Evolutionary conservation across 345 rosid species (phyloP).

Genomic region (Brassica carinata): DNA sequence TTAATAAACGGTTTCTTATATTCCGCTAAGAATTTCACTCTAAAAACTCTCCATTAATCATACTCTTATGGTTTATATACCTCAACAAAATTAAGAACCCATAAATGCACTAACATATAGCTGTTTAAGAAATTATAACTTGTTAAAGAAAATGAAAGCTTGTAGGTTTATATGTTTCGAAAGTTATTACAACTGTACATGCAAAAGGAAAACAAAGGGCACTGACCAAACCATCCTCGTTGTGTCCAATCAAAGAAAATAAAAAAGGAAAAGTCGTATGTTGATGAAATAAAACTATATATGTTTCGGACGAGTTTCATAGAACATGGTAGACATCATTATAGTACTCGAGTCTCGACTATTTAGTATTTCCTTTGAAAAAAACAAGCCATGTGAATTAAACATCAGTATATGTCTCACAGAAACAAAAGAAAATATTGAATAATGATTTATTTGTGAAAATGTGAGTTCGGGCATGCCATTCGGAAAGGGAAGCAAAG

Average conservation of each 20-base stretch:
- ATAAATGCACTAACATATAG: background rate
- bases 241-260: conserved; percentile 38
- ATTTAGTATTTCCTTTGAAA: conserved; percentile 19
- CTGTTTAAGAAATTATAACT: background rate
- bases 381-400: background rate
- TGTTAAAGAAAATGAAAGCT: conserved; percentile 6
- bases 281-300: conserved; percentile 24
- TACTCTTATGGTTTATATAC: background rate
- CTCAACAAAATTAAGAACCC: background rate
- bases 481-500: conserved; percentile 31
- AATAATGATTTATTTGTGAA: background rate
- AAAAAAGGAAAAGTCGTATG: conserved; percentile 2
- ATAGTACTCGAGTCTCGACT: conserved; percentile 11
- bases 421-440: background rate
- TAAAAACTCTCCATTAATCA: too few species aligned
- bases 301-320: conserved; percentile 24
- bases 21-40: too few species aligned
- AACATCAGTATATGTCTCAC: background rate
- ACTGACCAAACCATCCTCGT: conserved; percentile 32
- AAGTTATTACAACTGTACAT: background rate
- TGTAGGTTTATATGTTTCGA: background rate
- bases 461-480: conserved; percentile 29
- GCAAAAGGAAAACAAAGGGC: conserved; percentile 10
- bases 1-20: too few species aligned
- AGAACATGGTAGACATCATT: conserved; percentile 25